Evolutionary conservation across 306 rosid species (phyloP).

Genomic region (Malus orientalis): DNA sequence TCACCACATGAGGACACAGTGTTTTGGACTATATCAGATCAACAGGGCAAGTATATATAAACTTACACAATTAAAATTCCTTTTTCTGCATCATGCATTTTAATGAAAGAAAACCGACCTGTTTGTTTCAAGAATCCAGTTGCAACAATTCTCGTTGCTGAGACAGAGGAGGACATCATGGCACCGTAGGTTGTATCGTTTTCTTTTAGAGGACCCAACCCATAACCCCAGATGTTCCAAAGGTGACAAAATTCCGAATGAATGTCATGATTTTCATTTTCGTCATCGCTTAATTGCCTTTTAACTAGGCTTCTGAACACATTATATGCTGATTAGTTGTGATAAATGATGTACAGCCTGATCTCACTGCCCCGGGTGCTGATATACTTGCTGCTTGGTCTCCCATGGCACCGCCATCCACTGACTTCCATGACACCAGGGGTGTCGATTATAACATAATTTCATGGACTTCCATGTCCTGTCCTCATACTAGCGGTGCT

Average conservation of each 20-base stretch:
- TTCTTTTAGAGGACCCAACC: slow-evolving; percentile 33
- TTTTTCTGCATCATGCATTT: not conserved
- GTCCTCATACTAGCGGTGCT: slow-evolving; percentile 23
- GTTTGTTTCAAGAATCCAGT: slow-evolving; percentile 13
- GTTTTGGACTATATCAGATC: slow-evolving; percentile 21
- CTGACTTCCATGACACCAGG: not conserved
- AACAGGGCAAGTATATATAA: slow-evolving; percentile 5
- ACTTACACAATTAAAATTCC: not conserved
- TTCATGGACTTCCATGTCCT: slow-evolving; percentile 29
- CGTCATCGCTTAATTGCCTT: not conserved
- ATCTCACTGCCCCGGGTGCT: slow-evolving; percentile 26
- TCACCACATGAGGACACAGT: slow-evolving; percentile 10
- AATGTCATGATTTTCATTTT: not conserved
- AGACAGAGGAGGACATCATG: slow-evolving; percentile 14
- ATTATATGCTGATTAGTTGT: not conserved
- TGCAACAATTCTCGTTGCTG: slow-evolving; percentile 21
- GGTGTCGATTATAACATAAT: slow-evolving; percentile 12
- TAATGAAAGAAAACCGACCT: not conserved
- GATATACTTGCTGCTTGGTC: slow-evolving; percentile 35
- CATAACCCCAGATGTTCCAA: slow-evolving; percentile 22
- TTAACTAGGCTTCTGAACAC: not conserved
- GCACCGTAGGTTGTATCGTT: slow-evolving; percentile 25
- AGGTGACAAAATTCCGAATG: slow-evolving; percentile 8
- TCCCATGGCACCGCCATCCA: slow-evolving; percentile 12
- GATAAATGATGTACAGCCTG: slow-evolving; percentile 15